Conservation (phyloP, 768 basidiomycete genomes). For the Pleurotus ostreatus region DNA sequence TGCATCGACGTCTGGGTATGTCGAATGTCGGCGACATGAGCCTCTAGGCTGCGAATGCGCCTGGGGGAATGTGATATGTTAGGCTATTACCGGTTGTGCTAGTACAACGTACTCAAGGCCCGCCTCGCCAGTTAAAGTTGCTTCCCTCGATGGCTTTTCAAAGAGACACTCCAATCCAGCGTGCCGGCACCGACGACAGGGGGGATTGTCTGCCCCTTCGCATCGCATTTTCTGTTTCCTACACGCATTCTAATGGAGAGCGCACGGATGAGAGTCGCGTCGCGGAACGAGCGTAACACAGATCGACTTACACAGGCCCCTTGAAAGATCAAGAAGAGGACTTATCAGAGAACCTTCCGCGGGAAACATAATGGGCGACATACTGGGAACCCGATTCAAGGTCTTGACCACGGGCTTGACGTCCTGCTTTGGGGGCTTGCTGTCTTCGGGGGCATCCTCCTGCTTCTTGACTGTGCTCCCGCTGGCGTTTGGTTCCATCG, state of each 20-base stretch:
- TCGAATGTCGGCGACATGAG: constrained; percentile 81
- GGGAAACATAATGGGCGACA: constrained; percentile 27
- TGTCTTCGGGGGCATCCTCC: constrained; percentile 57
- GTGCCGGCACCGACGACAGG: constrained; percentile 91
- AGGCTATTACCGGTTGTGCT: constrained; percentile 7
- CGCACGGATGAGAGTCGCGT: constrained; percentile 14
- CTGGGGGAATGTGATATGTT: constrained; percentile 35
- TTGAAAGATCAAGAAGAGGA: constrained; percentile 25
- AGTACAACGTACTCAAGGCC: constrained; percentile 70
- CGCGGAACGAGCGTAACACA: constrained; percentile 11
- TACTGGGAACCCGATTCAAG: constrained; percentile 84
- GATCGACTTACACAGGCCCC: constrained; percentile 71
- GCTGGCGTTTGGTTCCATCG: constrained; percentile 32
- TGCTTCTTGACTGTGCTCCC: constrained; percentile 50
- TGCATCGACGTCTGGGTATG: constrained; percentile 73
- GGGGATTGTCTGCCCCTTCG: constrained; percentile 93
- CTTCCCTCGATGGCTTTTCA: constrained; percentile 88
- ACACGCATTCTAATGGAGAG: constrained; percentile 74
- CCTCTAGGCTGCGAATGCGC: constrained; percentile 86
- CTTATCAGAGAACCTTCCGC: constrained; percentile 14
- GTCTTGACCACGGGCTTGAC: constrained; percentile 73
- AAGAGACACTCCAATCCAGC: constrained; percentile 90
- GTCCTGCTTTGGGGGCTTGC: constrained; percentile 52
- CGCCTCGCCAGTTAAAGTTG: constrained; percentile 83
- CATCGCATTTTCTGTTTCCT: constrained; percentile 97